These are phyloP conservation scores for Acorus gramineus DNA, from an alignment of 106 monocot species.

Conservation along the genomic window DNA sequence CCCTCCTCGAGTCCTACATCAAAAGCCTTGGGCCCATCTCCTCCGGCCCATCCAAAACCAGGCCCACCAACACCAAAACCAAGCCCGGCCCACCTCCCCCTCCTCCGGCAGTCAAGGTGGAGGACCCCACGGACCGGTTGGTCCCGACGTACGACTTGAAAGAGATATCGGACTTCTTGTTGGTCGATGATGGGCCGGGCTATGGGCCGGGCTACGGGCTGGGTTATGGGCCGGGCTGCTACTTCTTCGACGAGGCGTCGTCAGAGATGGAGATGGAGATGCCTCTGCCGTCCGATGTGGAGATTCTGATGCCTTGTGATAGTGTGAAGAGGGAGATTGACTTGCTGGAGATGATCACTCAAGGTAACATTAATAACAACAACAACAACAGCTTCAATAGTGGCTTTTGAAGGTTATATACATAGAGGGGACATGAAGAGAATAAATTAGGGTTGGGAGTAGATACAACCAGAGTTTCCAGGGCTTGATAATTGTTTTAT, in stretches of 20 bases:
- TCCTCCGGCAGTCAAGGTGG: not conserved
- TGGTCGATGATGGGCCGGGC: slow-evolving; percentile 8
- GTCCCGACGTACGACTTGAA: slow-evolving; percentile 9
- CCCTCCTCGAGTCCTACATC: slow-evolving; percentile 78
- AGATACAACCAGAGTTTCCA: too few relatives aligned
- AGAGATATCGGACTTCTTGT: slow-evolving; percentile 10
- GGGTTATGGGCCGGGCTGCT: slow-evolving; percentile 3
- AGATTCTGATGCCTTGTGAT: not conserved
- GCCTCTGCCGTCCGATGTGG: slow-evolving; percentile 1
- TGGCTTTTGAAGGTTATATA: not conserved
- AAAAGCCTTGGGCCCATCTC: slow-evolving; percentile 24
- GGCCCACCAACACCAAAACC: not conserved
- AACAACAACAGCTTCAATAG: not conserved
- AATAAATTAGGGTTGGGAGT: too few relatives aligned
- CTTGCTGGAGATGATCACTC: slow-evolving; percentile 29
- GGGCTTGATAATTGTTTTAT: too few relatives aligned
- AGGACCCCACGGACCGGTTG: not conserved
- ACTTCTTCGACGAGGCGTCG: not conserved
- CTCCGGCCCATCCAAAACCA: not conserved
- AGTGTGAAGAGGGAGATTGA: slow-evolving; percentile 35
- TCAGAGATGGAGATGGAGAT: slow-evolving; percentile 5
- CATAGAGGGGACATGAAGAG: not conserved
- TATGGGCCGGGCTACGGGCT: slow-evolving; percentile 3
- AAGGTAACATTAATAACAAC: not conserved
- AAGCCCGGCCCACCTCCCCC: not conserved